phyloP scores from a whole-genome alignment of 164 flowering plant species.

The Aristolochia fimbriata region DNA sequence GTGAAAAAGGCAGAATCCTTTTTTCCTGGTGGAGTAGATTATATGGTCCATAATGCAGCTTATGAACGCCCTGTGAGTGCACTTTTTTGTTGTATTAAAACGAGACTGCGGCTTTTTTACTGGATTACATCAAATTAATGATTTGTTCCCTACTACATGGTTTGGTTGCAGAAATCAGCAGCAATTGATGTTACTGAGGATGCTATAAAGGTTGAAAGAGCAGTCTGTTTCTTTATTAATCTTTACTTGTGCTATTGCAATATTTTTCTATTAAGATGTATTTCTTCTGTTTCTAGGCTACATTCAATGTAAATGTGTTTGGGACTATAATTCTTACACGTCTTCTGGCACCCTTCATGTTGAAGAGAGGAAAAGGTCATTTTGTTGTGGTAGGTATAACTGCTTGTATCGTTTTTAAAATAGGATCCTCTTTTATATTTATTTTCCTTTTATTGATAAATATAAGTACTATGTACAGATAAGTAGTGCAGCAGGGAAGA shows the following conservation, averaged over 20 bases:
- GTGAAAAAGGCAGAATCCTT: conserved; percentile 75
- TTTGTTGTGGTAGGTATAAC: conserved; percentile 82
- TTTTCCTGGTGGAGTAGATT: conserved; percentile 80
- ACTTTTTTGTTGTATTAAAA: neutral
- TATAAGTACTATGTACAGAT: conserved; percentile 40
- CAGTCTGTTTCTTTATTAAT: neutral
- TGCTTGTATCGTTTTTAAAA: neutral
- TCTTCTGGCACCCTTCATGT: conserved; percentile 68
- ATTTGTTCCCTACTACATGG: neutral
- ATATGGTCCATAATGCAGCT: conserved; percentile 93
- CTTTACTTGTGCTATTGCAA: neutral
- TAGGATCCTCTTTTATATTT: neutral
- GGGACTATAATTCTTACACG: conserved; percentile 83
- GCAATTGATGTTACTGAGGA: conserved; percentile 71
- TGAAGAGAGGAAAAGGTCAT: conserved; percentile 78
- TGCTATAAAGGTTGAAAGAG: conserved; percentile 57
- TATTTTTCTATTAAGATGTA: neutral
- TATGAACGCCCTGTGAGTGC: conserved; percentile 84
- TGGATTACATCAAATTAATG: too few relatives aligned
- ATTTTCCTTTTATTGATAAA: neutral
- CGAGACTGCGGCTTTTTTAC: too few relatives aligned
- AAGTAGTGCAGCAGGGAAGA: conserved; percentile 99
- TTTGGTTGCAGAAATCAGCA: conserved; percentile 61
- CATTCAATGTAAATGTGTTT: conserved; percentile 69
- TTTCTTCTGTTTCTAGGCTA: conserved; percentile 32